Conservation (phyloP, 2,329 filamentous ascomycete species). For the Alternaria ventricosa region DNA sequence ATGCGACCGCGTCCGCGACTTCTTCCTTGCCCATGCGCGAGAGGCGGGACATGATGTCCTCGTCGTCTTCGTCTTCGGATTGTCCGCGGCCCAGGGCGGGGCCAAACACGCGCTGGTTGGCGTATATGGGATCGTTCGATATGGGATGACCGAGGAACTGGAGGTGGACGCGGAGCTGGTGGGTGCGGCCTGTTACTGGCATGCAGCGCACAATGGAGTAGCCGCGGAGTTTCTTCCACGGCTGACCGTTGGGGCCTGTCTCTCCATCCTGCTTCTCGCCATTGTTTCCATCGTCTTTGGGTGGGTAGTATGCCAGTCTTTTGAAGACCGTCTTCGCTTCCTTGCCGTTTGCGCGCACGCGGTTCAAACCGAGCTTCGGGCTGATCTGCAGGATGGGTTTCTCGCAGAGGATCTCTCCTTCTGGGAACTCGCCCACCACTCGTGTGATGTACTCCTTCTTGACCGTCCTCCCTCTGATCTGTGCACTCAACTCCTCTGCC, state of each 20-base stretch:
- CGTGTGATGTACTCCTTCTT: conserved; percentile 95
- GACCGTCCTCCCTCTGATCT: conserved; percentile 81
- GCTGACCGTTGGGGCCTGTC: conserved; percentile 43
- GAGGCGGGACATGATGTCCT: conserved; percentile 86
- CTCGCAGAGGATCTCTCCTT: conserved; percentile 89
- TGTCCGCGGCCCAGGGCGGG: conserved; percentile 74
- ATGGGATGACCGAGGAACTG: conserved; percentile 96
- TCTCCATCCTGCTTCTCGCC: conserved; percentile 23
- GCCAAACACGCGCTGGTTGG: conserved; percentile 91
- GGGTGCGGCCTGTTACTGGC: conserved; percentile 90
- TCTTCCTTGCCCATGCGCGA: conserved; percentile 94
- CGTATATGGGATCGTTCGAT: conserved; percentile 96
- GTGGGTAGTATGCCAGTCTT: conserved; percentile 87
- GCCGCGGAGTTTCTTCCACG: conserved; percentile 67
- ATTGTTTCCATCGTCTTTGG: conserved; percentile 42
- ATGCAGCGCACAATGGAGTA: conserved; percentile 96
- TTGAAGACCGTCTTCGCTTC: conserved; percentile 90
- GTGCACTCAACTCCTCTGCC: conserved; percentile 75
- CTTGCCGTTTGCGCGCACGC: conserved; percentile 93
- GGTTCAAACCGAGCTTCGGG: conserved; percentile 91
- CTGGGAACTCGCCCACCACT: conserved; percentile 89
- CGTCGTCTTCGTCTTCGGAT: conserved; percentile 74
- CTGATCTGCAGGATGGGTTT: conserved; percentile 94
- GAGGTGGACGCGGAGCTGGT: conserved; percentile 92
- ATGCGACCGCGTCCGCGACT: conserved; percentile 86